These are phyloP conservation scores for Anacardium occidentale DNA, from an alignment of 345 rosid species.

Conservation along the genomic window DNA sequence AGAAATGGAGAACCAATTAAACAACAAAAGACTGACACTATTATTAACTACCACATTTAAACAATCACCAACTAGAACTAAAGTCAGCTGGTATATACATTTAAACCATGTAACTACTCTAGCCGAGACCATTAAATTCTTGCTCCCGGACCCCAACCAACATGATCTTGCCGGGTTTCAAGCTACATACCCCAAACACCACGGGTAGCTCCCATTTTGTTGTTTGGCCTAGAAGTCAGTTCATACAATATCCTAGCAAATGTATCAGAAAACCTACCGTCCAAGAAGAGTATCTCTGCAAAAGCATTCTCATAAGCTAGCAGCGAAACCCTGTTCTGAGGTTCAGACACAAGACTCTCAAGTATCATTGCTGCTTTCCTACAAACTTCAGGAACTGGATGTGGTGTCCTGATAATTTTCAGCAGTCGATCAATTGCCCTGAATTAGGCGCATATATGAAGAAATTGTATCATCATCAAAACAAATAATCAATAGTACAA, in stretches of 20 bases:
- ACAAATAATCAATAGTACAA: neutral
- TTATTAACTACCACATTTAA: neutral
- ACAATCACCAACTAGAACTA: neutral
- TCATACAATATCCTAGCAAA: conserved; percentile 92
- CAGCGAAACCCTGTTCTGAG: conserved; percentile 75
- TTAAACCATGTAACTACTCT: neutral
- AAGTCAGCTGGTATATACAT: conserved; percentile 14
- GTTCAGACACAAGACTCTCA: conserved; percentile 90
- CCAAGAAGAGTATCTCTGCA: conserved; percentile 85
- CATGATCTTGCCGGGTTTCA: conserved; percentile 3
- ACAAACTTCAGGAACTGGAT: conserved; percentile 92
- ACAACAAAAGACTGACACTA: neutral
- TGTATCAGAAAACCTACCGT: conserved; percentile 77
- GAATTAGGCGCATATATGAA: conserved; percentile 17
- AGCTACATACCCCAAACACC: conserved; percentile 91
- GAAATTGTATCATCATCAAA: conserved; percentile 1
- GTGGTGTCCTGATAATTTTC: conserved; percentile 78
- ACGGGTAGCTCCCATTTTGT: conserved; percentile 75
- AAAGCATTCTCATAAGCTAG: conserved; percentile 88
- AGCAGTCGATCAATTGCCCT: conserved; percentile 95
- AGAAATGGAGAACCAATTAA: too few species aligned
- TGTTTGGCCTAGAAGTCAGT: conserved; percentile 84
- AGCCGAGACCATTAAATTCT: conserved; percentile 2
- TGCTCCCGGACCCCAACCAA: conserved; percentile 5
- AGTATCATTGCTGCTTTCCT: conserved; percentile 92